Evolutionary conservation across 1,139 yeast genomes (phyloP), one percentile per base, ranked within the genome.

Genomic region (Lizanozyma gosingica): DNA sequence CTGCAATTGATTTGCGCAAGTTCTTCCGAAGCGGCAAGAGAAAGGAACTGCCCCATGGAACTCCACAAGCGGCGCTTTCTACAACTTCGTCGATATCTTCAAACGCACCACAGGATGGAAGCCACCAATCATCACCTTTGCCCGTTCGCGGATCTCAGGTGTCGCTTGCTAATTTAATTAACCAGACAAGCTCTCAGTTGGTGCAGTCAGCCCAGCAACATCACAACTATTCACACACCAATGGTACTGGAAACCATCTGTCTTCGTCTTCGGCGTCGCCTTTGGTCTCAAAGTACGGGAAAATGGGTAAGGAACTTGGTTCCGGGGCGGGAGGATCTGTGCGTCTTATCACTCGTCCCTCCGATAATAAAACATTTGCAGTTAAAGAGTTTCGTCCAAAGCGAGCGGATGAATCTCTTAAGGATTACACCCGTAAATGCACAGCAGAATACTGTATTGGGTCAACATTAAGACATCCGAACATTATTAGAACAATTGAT

Each of bases 281-380:
- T 2, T 67, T 85, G 44, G 83, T 80, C 17, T 83, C 82, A 50
- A 85, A 90, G 57, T 94, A 92, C 60, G 95, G 95, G 45, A 85
- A 83, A 51, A 68, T 90, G 47, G 97, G 97, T 40, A 84, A 86
- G 49, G 82, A 85, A 45, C 67, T 94, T 49, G 99, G 98, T 22
- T 83, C 95, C 22, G 99, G 99, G 34, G 98, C 98, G 2, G 99
- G 98, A 38, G 99, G 99, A 3, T 83, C 94, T 1, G 99, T 94
- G 14, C 79, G 94, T 45, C 70, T 92, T 41, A 79, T 94, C 54
- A 80, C 78, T 41, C 76, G 97, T 47, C 80, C 92, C 2, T 72
- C 84, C 4, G 97, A 92, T 59, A 72, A 76, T 35, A 81, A 83
- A 43, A 80, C 94, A 1, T 92, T 92, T 66, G 99, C 99, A 0